Percentiles rank a stretch among this genome's conserved stretches.
These are phyloP conservation scores for Apiotrichum veenhuisii DNA, from an alignment of 1,284 basidiomycete genomes.

Conservation along the genomic window DNA sequence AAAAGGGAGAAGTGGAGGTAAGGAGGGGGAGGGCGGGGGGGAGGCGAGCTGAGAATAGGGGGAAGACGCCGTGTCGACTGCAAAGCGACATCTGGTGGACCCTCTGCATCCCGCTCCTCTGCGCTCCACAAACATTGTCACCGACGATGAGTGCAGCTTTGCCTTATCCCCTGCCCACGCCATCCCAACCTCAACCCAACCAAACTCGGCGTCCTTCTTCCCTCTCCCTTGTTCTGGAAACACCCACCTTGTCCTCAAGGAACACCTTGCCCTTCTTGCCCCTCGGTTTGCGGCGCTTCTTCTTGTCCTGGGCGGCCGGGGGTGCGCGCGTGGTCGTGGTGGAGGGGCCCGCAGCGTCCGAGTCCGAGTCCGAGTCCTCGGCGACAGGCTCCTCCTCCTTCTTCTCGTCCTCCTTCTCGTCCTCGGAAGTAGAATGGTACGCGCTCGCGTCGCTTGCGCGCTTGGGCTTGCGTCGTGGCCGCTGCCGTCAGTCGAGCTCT, in stretches of 20 bases:
- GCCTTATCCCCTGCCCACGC: too few species aligned
- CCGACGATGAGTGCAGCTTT: too few species aligned
- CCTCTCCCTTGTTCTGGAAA: background rate
- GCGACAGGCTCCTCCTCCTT: background rate
- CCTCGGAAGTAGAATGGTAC: slow-evolving; percentile 15
- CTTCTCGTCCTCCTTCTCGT: slow-evolving; percentile 1
- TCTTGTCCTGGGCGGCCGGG: background rate
- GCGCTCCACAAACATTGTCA: too few species aligned
- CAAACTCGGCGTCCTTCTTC: background rate
- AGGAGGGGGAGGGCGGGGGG: too few species aligned
- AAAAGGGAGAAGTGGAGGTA: too few species aligned
- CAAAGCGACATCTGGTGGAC: too few species aligned
- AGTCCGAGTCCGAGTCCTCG: background rate
- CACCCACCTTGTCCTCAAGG: slow-evolving; percentile 44
- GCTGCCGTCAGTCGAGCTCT: background rate
- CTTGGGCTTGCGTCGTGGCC: slow-evolving; percentile 1
- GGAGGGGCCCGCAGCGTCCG: background rate
- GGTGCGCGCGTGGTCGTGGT: background rate
- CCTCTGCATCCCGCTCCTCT: too few species aligned
- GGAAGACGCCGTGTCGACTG: too few species aligned
- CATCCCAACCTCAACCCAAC: too few species aligned
- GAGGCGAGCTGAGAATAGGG: background rate
- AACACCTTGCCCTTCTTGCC: slow-evolving; percentile 47
- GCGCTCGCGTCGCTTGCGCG: background rate
- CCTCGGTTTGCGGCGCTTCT: slow-evolving; percentile 22